A percentile compares a stretch with the other conserved stretches of the same genome.
phyloP scores from a whole-genome alignment of 2,329 filamentous ascomycete genomes.

The Furcasterigmium furcatum region DNA sequence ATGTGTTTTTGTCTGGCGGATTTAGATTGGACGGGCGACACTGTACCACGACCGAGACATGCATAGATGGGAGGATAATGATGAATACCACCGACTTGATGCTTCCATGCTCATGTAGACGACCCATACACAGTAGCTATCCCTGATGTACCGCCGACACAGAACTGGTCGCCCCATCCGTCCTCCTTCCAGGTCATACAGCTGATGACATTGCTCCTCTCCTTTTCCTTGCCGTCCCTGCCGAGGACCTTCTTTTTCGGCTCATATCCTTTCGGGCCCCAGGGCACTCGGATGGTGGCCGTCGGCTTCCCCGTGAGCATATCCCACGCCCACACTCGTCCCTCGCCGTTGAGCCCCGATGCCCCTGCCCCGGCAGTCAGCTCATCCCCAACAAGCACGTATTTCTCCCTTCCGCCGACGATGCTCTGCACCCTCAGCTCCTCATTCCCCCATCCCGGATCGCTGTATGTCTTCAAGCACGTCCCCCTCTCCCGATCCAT shows the following conservation, averaged over 20 bases:
- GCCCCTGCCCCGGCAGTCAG: slow-evolving; percentile 27
- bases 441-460: slow-evolving; percentile 57
- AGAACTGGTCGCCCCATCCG: slow-evolving; percentile 63
- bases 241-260: slow-evolving; percentile 51
- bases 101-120: slow-evolving; percentile 18
- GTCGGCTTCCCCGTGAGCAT: slow-evolving; percentile 68
- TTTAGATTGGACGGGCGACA: too few relatives aligned
- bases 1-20: too few relatives aligned
- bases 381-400: slow-evolving; percentile 80
- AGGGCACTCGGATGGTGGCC: slow-evolving; percentile 57
- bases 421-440: slow-evolving; percentile 73
- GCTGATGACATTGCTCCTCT: slow-evolving; percentile 56
- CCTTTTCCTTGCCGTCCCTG: slow-evolving; percentile 57
- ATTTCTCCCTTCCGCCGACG: slow-evolving; percentile 72
- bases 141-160: slow-evolving; percentile 62
- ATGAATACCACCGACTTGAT: neutral
- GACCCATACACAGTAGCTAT: slow-evolving; percentile 61
- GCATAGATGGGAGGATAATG: slow-evolving; percentile 2
- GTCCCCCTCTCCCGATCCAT: slow-evolving; percentile 76
- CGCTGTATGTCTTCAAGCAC: slow-evolving; percentile 69
- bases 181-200: slow-evolving; percentile 61
- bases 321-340: slow-evolving; percentile 78
- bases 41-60: neutral
- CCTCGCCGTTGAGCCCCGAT: slow-evolving; percentile 34
- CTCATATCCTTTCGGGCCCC: slow-evolving; percentile 48